Conservation (phyloP, 257 asterid genomes). For the Vinca minor region DNA sequence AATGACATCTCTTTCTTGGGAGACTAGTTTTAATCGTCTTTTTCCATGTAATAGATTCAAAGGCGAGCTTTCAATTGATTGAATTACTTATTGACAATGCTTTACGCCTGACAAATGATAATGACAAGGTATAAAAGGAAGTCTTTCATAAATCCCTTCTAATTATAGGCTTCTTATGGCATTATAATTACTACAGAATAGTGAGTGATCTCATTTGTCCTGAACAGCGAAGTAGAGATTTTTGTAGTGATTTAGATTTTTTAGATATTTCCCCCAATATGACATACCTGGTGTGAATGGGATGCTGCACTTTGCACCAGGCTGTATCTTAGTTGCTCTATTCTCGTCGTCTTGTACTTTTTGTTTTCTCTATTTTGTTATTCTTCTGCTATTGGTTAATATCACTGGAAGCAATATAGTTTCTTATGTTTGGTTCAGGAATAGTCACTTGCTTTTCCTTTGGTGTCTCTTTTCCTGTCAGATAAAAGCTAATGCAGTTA, state of each 20-base stretch:
- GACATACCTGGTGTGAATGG: neutral
- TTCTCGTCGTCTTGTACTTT: neutral
- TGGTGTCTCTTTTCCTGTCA: constrained; percentile 19
- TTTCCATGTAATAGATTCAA: constrained; percentile 35
- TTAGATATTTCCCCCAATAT: neutral
- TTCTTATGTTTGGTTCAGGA: constrained; percentile 3
- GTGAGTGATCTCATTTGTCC: neutral
- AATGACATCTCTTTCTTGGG: constrained; percentile 9
- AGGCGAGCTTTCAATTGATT: constrained; percentile 38
- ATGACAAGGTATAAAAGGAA: constrained; percentile 69
- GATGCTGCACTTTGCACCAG: neutral
- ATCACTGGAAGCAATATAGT: neutral
- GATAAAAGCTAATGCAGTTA: constrained; percentile 96
- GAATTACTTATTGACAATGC: constrained; percentile 55
- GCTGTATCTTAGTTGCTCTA: neutral
- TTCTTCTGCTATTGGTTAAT: neutral
- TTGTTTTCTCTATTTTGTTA: neutral
- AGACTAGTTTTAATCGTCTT: constrained; percentile 22
- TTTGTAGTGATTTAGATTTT: neutral
- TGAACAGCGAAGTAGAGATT: neutral
- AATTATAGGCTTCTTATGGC: neutral
- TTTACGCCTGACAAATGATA: constrained; percentile 66
- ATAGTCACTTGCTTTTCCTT: neutral
- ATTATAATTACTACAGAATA: neutral
- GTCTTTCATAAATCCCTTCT: neutral